These are phyloP conservation scores for Ophiostoma sp. DNA, from an alignment of 2,329 filamentous ascomycete species.

Conservation along the genomic window DNA sequence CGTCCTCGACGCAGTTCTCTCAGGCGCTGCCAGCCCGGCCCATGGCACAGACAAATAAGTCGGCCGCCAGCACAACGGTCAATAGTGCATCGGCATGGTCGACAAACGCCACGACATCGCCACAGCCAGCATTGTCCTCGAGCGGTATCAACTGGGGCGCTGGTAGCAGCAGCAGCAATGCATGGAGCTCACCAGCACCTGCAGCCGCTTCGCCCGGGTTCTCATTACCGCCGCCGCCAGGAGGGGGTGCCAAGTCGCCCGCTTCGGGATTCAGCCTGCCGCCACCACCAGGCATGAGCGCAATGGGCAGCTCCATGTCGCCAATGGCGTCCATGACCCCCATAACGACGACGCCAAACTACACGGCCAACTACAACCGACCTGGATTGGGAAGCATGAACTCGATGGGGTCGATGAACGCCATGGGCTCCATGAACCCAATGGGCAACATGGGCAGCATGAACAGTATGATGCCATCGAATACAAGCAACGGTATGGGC, in stretches of 20 bases:
- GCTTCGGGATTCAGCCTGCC: conserved; percentile 51
- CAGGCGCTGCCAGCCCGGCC: conserved; percentile 55
- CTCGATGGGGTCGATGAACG: conserved; percentile 1
- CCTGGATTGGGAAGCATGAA: conserved; percentile 1
- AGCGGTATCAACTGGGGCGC: conserved; percentile 54
- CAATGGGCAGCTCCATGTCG: conserved; percentile 32
- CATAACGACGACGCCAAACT: not conserved
- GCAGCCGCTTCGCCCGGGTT: conserved; percentile 47
- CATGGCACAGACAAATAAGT: conserved; percentile 15
- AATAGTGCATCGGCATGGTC: conserved; percentile 19
- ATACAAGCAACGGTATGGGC: conserved; percentile 27
- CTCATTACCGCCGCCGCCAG: conserved; percentile 59
- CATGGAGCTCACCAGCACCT: not conserved
- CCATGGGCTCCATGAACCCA: not conserved
- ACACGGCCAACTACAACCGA: conserved; percentile 24
- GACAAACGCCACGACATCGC: conserved; percentile 34
- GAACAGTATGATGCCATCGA: conserved; percentile 20
- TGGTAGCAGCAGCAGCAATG: conserved; percentile 37
- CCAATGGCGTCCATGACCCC: conserved; percentile 35
- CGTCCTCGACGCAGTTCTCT: conserved; percentile 63
- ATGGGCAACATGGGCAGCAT: not conserved
- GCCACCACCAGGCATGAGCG: conserved; percentile 32
- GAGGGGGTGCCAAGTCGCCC: conserved; percentile 30
- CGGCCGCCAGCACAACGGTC: not conserved
- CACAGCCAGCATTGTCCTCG: conserved; percentile 28